Conservation (phyloP, 306 rosid species). For the Lagenaria siceraria region DNA sequence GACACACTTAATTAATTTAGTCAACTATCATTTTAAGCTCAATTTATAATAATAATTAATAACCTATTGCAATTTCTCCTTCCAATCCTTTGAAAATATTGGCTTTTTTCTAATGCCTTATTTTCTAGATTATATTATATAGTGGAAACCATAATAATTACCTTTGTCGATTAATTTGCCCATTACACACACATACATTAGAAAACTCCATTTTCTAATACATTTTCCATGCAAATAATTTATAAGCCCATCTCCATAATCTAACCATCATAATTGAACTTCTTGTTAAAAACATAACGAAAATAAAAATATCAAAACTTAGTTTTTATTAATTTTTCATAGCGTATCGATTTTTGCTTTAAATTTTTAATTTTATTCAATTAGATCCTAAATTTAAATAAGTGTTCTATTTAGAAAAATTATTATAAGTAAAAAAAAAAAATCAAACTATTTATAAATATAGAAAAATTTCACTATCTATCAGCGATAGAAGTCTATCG, state of each 20-base stretch:
- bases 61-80: not conserved
- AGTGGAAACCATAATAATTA: not conserved
- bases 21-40: not conserved
- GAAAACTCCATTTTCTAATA: not conserved
- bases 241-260: not conserved
- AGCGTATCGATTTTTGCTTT: no score
- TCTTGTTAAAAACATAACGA: no score
- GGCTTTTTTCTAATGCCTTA: not conserved
- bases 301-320: no score
- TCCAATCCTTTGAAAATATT: not conserved
- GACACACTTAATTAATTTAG: not conserved
- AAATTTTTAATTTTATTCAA: no score
- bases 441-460: no score
- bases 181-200: not conserved
- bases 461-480: no score
- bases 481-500: no score
- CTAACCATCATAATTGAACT: no score
- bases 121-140: not conserved
- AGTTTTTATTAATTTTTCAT: no score
- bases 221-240: not conserved
- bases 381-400: no score
- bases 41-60: not conserved
- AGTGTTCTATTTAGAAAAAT: no score
- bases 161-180: not conserved
- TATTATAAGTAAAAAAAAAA: no score